These are phyloP conservation scores for Fusarium marasasianum DNA, from an alignment of 2,329 filamentous ascomycete species.

Conservation along the genomic window DNA sequence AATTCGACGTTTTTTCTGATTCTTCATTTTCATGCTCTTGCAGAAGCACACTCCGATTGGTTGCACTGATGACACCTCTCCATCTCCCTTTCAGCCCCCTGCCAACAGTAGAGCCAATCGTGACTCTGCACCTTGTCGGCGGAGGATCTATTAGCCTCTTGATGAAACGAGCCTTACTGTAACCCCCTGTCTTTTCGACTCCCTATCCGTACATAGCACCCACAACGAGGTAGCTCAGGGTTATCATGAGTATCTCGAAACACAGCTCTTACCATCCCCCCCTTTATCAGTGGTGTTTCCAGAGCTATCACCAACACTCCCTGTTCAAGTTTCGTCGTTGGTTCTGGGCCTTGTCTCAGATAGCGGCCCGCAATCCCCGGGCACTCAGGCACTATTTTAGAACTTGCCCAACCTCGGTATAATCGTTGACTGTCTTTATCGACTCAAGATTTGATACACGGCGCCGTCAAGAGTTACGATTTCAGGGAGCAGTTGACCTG, in stretches of 20 bases:
- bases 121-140: constrained; percentile 11
- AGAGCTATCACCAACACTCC: constrained; percentile 1
- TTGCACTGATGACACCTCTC: constrained; percentile 22
- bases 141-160: constrained; percentile 38
- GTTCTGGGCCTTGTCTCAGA: constrained; percentile 19
- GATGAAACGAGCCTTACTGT: constrained; percentile 43
- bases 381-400: background rate
- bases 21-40: constrained; percentile 4
- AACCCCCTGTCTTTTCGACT: constrained; percentile 22
- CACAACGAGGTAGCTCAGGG: constrained; percentile 27
- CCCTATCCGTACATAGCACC: constrained; percentile 35
- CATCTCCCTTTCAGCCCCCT: constrained; percentile 10
- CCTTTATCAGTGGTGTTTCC: background rate
- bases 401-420: background rate
- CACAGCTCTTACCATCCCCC: constrained; percentile 9
- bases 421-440: background rate
- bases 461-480: background rate
- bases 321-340: background rate
- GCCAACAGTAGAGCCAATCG: constrained; percentile 31
- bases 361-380: constrained; percentile 4
- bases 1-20: background rate
- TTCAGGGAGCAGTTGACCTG: background rate
- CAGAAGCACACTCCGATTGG: constrained; percentile 16
- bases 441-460: background rate
- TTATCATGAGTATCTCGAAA: constrained; percentile 15